Percentiles rank a stretch among this genome's conserved stretches.
phyloP scores from a whole-genome alignment of 345 rosid genomes.

The Salix dunnii region DNA sequence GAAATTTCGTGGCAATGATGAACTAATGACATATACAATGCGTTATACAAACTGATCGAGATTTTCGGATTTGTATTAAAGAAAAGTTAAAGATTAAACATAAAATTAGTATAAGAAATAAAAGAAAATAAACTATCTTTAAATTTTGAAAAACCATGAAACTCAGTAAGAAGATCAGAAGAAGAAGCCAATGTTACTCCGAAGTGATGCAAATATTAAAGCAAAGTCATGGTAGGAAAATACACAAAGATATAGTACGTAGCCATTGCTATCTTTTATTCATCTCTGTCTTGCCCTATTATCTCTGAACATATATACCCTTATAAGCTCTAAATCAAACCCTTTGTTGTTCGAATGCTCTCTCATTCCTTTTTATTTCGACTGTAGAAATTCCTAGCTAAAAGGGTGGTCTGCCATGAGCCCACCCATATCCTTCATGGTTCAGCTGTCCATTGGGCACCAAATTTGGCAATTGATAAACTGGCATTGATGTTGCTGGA shows the following conservation, averaged over 20 bases:
- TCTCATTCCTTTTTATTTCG: too few species aligned
- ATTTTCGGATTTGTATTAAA: too few species aligned
- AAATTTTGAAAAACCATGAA: too few species aligned
- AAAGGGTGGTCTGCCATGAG: slow-evolving; percentile 48
- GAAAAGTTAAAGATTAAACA: too few species aligned
- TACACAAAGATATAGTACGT: slow-evolving; percentile 2
- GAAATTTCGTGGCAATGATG: too few species aligned
- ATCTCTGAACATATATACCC: background rate
- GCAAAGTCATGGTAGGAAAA: background rate
- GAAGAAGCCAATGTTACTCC: background rate
- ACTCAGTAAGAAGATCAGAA: background rate
- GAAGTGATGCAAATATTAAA: background rate
- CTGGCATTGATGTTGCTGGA: slow-evolving; percentile 19
- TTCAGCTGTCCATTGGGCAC: slow-evolving; percentile 27
- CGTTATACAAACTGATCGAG: too few species aligned
- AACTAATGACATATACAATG: too few species aligned
- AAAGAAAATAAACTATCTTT: too few species aligned
- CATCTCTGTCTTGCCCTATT: slow-evolving; percentile 4
- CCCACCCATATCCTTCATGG: slow-evolving; percentile 54
- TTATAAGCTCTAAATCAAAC: too few species aligned
- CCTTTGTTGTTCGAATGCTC: too few species aligned
- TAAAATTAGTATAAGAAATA: too few species aligned
- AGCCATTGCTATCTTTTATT: slow-evolving; percentile 6
- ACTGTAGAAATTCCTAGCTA: background rate
- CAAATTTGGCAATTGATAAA: slow-evolving; percentile 18